Evolutionary conservation across 257 asterid genomes (phyloP), one percentile per base, ranked within the genome.

Genomic region (Mitragyna speciosa): DNA sequence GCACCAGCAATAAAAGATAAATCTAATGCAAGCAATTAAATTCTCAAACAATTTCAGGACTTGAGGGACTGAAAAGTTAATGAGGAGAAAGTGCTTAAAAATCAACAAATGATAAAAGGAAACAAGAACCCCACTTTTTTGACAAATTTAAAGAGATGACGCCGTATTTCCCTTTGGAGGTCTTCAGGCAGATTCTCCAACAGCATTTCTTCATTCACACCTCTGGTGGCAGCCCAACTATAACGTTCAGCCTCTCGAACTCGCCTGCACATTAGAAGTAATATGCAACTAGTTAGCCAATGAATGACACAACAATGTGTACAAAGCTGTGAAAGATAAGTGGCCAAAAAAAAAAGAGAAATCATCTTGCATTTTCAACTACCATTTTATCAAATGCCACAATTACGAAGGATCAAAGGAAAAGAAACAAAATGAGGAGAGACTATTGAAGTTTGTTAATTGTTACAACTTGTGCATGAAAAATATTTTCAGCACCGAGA

Each of bases 131-230:
- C 85, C 83, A 95, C 98, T 86, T 88, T 92, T 86, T 93, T 87
- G 73, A 92, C 82, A 80, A 88, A 92, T 77, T 92, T 89, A 82
- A 92, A 92, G 72, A 95, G 98, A 89, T 95, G 98, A 24, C 96
- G 90, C 78, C 99, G 81, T 75, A 95, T 93, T 56, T 87, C 97
- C 82, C 95, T 87, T 84, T 92, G 98, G 76, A 95, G 94, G 82
- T 95, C 98, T 88, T 93, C 99, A 17, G 98, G 99, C 31, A 95
- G 91, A 81, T 93, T 89, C 87, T 93, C 98, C 91, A 95, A 83
- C 20, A 95, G 84, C 89, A 74, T 84, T 82, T 88, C 97, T 83
- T 95, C 99, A 56, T 93, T 91, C 69, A 95, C 98, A 36, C 99
- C 99, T 80, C 95, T 82, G 14, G 97, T 92, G 64, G 99, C 98